phyloP scores from a whole-genome alignment of 805 yeast genomes.

The Kodamaea kakaduensis region DNA sequence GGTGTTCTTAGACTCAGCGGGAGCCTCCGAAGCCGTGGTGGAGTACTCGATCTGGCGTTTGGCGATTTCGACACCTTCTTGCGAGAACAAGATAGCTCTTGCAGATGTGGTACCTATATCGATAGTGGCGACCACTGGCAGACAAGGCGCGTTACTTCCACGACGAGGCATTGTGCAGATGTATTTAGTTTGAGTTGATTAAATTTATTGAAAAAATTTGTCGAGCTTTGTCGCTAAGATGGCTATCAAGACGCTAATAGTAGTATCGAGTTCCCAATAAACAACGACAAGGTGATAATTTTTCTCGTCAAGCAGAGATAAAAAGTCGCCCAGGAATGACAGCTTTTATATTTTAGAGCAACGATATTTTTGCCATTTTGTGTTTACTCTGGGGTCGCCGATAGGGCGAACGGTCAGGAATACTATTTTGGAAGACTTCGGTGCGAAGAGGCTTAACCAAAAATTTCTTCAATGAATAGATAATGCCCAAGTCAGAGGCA shows the following conservation, averaged over 20 bases:
- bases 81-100: constrained; percentile 75
- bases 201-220: too few relatives aligned
- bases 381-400: too few relatives aligned
- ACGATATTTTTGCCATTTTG: neutral
- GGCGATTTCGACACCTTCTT: constrained; percentile 72
- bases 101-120: constrained; percentile 94
- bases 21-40: constrained; percentile 61
- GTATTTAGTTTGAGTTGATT: too few relatives aligned
- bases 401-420: too few relatives aligned
- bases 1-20: constrained; percentile 37
- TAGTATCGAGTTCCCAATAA: too few relatives aligned
- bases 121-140: constrained; percentile 59
- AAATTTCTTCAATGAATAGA: too few relatives aligned
- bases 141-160: constrained; percentile 36
- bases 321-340: neutral
- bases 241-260: too few relatives aligned
- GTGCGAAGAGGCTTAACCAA: too few relatives aligned
- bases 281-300: neutral
- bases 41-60: constrained; percentile 88
- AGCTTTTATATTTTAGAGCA: neutral
- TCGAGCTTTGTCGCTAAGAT: too few relatives aligned
- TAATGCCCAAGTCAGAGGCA: too few relatives aligned
- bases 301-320: neutral
- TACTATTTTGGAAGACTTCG: too few relatives aligned
- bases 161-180: constrained; percentile 44